Percentiles rank a stretch among this genome's conserved stretches.
Evolutionary conservation across 805 yeast species (phyloP).

Genomic region (Saturnispora ahearnii): DNA sequence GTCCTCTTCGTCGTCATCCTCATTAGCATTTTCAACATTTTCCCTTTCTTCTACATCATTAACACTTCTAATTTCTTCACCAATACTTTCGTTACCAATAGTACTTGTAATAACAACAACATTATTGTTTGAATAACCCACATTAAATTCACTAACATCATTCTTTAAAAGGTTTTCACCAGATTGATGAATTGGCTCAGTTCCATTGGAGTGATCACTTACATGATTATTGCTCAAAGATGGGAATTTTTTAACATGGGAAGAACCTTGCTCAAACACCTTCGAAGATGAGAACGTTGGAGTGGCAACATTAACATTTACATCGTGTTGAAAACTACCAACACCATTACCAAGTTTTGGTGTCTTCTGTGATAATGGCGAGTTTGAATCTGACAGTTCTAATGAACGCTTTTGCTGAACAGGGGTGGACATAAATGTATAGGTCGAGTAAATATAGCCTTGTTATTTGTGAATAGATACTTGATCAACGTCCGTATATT

Average conservation of each 20-base stretch:
- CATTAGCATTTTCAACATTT: background rate
- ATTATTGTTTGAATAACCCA: background rate
- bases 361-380: background rate
- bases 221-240: background rate
- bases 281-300: too few species aligned
- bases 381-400: background rate
- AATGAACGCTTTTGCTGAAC: conserved; percentile 1
- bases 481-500: background rate
- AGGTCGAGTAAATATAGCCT: too few species aligned
- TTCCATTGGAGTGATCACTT: background rate
- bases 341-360: background rate
- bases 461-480: background rate
- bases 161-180: background rate
- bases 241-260: background rate
- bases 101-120: background rate
- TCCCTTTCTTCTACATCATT: background rate
- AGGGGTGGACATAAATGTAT: background rate
- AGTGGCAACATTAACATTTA: background rate
- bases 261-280: too few species aligned
- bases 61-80: background rate
- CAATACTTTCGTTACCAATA: background rate
- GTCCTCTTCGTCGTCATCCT: background rate
- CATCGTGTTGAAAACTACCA: background rate
- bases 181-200: background rate
- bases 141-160: background rate